Evolutionary conservation across 1,284 basidiomycete species (phyloP), one percentile per base, ranked within the genome.

Genomic region (Cryptococcus sp.): DNA sequence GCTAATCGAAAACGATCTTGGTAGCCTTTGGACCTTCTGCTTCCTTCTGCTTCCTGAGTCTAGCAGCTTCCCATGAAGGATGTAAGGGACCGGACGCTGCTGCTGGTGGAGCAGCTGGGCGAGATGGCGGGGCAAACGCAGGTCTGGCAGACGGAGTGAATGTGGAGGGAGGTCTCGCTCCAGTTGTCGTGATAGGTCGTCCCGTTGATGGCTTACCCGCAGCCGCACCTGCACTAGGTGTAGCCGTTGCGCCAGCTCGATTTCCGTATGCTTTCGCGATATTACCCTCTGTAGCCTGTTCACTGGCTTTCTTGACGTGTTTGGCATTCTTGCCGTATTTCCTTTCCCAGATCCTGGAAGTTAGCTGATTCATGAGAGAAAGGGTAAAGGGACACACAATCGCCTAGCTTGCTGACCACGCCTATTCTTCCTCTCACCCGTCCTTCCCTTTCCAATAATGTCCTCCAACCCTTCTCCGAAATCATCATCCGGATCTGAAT

Each of bases 61-160:
- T 81, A 74, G 92, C 94, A 3, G 91, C 91, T 73, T 88, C 88
- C 91, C 92, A 96, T 18, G 88, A 91, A 2, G 91, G 92, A 76
- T 96, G 92, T 52, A 92, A 61, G 25, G 81, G 77, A 56, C 75
- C 78, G 50, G 79, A 75, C 41, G 42, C 55, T 14, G 52, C 49
- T 10, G 60, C 49, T n/a, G 57, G n/a, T 11, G 46, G 48, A 4
- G 47, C 49, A 7, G 48, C 11, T 3, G 59, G 46, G 14, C 23
- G 43, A 14, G 43, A 37, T 1, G 55, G 45, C 2, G 44, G 41
- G 2, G 52, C n/a, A 16, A 19, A 14, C 19, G 40, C 28, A 11
- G 45, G 31, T 28, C 28, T 28, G 4, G 28, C 28, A 28, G 5
- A 5, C 21, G 51, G 39, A 28, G 45, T 32, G 32, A 31, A 18